A percentile compares a stretch with the other conserved stretches of the same genome.
Evolutionary conservation across 495 filamentous ascomycete genomes (phyloP).

Genomic region (Daldinia grandis): DNA sequence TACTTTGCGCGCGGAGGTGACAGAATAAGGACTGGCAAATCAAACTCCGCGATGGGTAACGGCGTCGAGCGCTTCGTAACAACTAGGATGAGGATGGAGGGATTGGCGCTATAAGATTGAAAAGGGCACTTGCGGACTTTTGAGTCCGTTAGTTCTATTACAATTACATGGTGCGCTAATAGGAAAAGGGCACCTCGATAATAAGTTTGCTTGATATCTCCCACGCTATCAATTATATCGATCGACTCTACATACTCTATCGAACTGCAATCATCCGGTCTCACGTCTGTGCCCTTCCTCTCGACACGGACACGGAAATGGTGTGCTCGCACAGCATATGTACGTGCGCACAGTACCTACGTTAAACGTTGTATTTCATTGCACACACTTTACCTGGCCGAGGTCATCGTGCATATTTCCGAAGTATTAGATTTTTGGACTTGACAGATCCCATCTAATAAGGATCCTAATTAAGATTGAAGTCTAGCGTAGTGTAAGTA

Average conservation of each 20-base stretch:
- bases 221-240: neutral
- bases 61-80: neutral
- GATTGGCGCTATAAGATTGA: conserved; percentile 6
- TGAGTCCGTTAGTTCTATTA: conserved; percentile 3
- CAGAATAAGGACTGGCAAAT: neutral
- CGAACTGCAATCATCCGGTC: conserved; percentile 1
- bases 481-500: too few species aligned
- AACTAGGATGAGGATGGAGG: neutral
- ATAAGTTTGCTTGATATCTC: conserved; percentile 1
- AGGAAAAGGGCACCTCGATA: neutral
- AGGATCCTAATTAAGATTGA: neutral
- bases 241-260: conserved; percentile 2
- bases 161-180: neutral
- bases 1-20: neutral
- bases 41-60: neutral
- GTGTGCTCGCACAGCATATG: conserved; percentile 38
- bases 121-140: conserved; percentile 8
- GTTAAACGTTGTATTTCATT: conserved; percentile 15
- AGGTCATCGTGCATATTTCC: conserved; percentile 28
- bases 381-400: conserved; percentile 15
- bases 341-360: conserved; percentile 22
- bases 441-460: neutral
- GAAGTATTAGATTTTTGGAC: neutral
- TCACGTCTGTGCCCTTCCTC: conserved; percentile 1
- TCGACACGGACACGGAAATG: conserved; percentile 12